These are phyloP conservation scores for Penicillium glabrum DNA, from an alignment of 2,329 filamentous ascomycete genomes.

Conservation along the genomic window DNA sequence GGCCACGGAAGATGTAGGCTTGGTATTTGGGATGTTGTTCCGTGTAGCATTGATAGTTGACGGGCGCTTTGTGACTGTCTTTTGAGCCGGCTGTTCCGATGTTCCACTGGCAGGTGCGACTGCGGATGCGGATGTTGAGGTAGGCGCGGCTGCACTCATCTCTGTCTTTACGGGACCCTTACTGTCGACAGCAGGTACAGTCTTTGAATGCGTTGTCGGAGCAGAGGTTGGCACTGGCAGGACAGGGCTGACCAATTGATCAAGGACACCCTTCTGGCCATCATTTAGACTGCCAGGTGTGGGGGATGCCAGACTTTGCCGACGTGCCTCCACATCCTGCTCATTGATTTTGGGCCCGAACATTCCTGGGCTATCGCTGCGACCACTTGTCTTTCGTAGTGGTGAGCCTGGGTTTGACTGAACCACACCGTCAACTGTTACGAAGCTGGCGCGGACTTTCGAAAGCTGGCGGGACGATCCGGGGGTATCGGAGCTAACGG, in stretches of 20 bases:
- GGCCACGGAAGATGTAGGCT: constrained; percentile 8
- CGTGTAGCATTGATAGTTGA: constrained; percentile 32
- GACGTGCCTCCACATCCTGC: constrained; percentile 31
- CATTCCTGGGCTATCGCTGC: constrained; percentile 31
- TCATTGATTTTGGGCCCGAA: constrained; percentile 34
- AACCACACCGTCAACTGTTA: constrained; percentile 62
- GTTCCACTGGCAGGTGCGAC: not conserved
- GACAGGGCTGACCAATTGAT: constrained; percentile 11
- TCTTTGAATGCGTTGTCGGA: not conserved
- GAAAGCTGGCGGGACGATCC: constrained; percentile 61
- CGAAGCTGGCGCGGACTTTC: constrained; percentile 73
- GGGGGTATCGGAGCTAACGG: constrained; percentile 49
- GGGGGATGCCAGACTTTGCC: constrained; percentile 28
- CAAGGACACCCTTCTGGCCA: constrained; percentile 17
- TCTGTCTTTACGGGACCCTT: constrained; percentile 14
- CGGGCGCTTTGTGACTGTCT: constrained; percentile 31
- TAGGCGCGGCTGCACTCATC: constrained; percentile 6
- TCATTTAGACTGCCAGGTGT: constrained; percentile 26
- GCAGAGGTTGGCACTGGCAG: not conserved
- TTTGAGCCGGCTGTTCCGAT: constrained; percentile 20
- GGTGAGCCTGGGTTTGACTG: constrained; percentile 43
- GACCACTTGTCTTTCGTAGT: constrained; percentile 42
- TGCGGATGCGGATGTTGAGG: not conserved
- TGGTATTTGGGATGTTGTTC: constrained; percentile 20
- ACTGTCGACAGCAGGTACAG: constrained; percentile 6